Conservation (phyloP, 208 protist species). For the Acanthamoeba lenticulata region DNA sequence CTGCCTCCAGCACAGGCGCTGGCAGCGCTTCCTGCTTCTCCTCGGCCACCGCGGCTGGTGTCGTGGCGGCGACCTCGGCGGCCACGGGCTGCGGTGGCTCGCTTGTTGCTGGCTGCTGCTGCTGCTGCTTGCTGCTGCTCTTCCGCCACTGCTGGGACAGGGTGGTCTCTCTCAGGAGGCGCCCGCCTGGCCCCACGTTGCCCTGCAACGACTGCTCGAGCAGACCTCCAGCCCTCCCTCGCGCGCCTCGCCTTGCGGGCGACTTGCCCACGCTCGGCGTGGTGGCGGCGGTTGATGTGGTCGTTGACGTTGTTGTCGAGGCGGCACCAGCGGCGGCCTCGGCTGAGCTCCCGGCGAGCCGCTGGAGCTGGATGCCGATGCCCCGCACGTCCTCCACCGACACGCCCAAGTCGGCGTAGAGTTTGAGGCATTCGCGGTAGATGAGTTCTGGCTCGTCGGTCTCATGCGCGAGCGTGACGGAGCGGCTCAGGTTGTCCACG, state of each 20-base stretch:
- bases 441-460: slow-evolving; percentile 23
- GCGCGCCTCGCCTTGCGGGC: not conserved
- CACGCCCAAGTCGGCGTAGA: slow-evolving; percentile 1
- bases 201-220: too few species aligned
- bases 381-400: slow-evolving; percentile 43
- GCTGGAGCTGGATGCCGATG: slow-evolving; percentile 42
- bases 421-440: not conserved
- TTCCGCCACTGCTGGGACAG: slow-evolving; percentile 22
- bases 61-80: too few species aligned
- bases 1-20: not conserved
- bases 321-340: not conserved
- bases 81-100: not conserved
- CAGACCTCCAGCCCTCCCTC: not conserved
- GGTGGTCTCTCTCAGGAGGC: not conserved
- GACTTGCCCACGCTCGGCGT: not conserved
- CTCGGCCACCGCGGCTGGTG: too few species aligned
- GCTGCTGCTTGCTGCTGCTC: not conserved
- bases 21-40: not conserved
- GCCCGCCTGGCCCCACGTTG: too few species aligned
- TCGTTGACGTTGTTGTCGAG: not conserved
- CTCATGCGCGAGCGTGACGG: not conserved
- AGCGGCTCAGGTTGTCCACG: slow-evolving; percentile 32
- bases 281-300: not conserved
- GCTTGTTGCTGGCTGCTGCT: not conserved
- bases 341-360: not conserved